A percentile compares a stretch with the other conserved stretches of the same genome.
Conservation (phyloP, 306 rosid species). For the Fagus crenata region DNA sequence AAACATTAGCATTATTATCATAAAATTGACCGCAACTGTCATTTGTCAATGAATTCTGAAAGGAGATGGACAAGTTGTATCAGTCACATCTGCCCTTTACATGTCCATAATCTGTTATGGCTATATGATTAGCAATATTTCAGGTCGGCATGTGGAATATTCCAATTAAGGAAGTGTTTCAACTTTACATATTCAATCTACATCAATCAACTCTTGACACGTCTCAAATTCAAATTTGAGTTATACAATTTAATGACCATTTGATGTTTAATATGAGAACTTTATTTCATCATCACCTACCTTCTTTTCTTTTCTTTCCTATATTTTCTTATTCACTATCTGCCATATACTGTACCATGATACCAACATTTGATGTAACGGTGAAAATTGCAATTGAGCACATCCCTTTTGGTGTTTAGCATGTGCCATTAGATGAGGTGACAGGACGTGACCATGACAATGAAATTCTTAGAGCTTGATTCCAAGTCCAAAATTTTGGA, state of each 20-base stretch:
- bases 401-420: constrained; percentile 21
- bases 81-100: neutral
- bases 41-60: neutral
- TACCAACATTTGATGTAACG: constrained; percentile 27
- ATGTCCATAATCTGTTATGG: neutral
- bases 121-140: neutral
- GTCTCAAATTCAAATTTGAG: neutral
- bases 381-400: constrained; percentile 13
- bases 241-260: neutral
- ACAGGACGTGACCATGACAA: constrained; percentile 19
- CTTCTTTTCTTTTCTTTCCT: neutral
- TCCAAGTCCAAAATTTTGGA: constrained; percentile 29
- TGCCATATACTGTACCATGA: neutral
- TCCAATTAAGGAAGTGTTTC: constrained; percentile 2
- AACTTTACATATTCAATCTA: constrained; percentile 10
- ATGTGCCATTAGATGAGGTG: constrained; percentile 34
- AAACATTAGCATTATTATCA: neutral
- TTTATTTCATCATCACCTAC: neutral
- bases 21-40: neutral
- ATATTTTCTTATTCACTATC: neutral
- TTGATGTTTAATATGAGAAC: too few species aligned
- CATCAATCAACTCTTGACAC: neutral
- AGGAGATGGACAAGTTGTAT: neutral
- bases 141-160: neutral
- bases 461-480: constrained; percentile 22